Percentiles rank a stretch among this genome's conserved stretches.
phyloP scores from a whole-genome alignment of 2,329 filamentous ascomycete species.

The Colletotrichum chrysophilum region DNA sequence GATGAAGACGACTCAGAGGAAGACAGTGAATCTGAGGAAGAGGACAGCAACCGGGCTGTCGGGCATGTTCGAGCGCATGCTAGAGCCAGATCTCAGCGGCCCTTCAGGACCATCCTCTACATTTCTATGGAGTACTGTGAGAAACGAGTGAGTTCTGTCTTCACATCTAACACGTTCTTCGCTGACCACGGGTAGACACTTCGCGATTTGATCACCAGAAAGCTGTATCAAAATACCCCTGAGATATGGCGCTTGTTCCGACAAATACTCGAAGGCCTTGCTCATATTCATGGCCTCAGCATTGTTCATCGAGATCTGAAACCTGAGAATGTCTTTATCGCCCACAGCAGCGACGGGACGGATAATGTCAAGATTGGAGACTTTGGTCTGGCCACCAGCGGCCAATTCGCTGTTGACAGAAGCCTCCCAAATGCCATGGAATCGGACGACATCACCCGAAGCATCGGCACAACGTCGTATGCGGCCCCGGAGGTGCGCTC shows the following conservation, averaged over 20 bases:
- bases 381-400: conserved; percentile 91
- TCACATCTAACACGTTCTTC: neutral
- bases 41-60: conserved; percentile 29
- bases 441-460: conserved; percentile 70
- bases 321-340: conserved; percentile 95
- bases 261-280: conserved; percentile 87
- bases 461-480: conserved; percentile 83
- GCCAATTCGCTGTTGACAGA: conserved; percentile 73
- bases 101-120: conserved; percentile 79
- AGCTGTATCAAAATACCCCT: conserved; percentile 73
- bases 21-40: conserved; percentile 42
- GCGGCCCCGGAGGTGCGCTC: conserved; percentile 91
- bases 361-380: conserved; percentile 96
- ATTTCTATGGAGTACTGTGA: conserved; percentile 99
- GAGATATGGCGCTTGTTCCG: conserved; percentile 91
- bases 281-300: conserved; percentile 86
- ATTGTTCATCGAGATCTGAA: conserved; percentile 97
- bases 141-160: conserved; percentile 65
- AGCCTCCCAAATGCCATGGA: conserved; percentile 45
- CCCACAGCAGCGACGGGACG: conserved; percentile 68
- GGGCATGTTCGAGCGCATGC: conserved; percentile 23
- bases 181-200: conserved; percentile 64
- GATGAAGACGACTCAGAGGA: conserved; percentile 47
- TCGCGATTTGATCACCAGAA: conserved; percentile 82
- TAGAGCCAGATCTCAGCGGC: conserved; percentile 44